phyloP scores from a whole-genome alignment of 495 filamentous ascomycete species.

The Aspergillus wentii region DNA sequence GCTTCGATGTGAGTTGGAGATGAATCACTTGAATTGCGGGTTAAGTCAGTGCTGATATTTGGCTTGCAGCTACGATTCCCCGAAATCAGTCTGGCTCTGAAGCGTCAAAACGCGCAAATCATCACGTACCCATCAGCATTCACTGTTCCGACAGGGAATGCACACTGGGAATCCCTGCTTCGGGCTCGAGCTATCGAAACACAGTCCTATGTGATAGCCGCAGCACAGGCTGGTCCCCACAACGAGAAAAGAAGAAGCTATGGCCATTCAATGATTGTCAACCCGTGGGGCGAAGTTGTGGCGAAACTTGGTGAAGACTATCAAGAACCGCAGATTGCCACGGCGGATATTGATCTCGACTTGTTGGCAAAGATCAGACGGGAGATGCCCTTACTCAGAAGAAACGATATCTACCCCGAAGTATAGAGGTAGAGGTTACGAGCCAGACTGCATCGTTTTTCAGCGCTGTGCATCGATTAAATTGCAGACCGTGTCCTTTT shows the following conservation, averaged over 20 bases:
- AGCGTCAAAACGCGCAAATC: conserved; percentile 63
- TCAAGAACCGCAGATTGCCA: conserved; percentile 46
- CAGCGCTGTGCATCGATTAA: no score
- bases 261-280: conserved; percentile 82
- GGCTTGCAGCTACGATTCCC: conserved; percentile 64
- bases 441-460: no score
- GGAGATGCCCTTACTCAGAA: conserved; percentile 60
- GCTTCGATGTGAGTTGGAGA: conserved; percentile 68
- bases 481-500: no score
- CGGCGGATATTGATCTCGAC: conserved; percentile 46
- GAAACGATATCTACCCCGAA: conserved; percentile 60
- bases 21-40: no score
- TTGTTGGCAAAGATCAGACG: conserved; percentile 47
- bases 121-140: conserved; percentile 90
- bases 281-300: conserved; percentile 81
- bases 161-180: conserved; percentile 79
- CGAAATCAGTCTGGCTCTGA: conserved; percentile 64
- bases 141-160: conserved; percentile 78
- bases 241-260: conserved; percentile 78
- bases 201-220: conserved; percentile 80
- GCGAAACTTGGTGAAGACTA: conserved; percentile 53
- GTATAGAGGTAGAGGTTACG: conserved; percentile 24
- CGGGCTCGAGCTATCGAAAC: conserved; percentile 85
- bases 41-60: no score
- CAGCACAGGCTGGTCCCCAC: conserved; percentile 78